Conservation (phyloP, 352 stramenopile genomes). For the Phytopythium aichiense region DNA sequence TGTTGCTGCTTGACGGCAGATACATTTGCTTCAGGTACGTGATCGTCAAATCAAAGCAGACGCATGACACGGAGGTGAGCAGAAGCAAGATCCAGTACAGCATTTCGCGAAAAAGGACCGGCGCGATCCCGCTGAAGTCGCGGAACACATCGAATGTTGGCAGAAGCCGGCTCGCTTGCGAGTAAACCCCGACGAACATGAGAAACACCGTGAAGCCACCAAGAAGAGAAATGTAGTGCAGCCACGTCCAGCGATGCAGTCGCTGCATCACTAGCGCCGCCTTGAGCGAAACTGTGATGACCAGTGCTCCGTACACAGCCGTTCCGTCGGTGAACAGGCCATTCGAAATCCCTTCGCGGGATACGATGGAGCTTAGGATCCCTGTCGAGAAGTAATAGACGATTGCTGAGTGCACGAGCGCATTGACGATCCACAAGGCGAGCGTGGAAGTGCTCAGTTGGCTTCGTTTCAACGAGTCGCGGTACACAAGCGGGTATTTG, state of each 20-base stretch:
- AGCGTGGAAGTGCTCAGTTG: conserved; percentile 60
- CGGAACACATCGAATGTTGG: conserved; percentile 68
- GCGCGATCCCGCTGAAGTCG: conserved; percentile 63
- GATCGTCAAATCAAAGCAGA: conserved; percentile 57
- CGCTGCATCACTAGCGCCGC: conserved; percentile 71
- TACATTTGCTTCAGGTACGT: conserved; percentile 85
- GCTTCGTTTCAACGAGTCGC: conserved; percentile 53
- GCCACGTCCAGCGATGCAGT: conserved; percentile 66
- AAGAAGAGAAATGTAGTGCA: conserved; percentile 70
- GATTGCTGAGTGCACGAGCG: conserved; percentile 65
- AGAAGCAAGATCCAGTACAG: conserved; percentile 66
- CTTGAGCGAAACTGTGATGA: conserved; percentile 76
- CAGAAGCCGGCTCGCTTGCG: conserved; percentile 54
- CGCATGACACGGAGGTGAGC: conserved; percentile 55
- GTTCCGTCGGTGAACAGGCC: conserved; percentile 72
- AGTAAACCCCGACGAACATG: conserved; percentile 69
- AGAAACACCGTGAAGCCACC: conserved; percentile 61
- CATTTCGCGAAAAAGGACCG: conserved; percentile 48
- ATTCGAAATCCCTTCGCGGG: conserved; percentile 35
- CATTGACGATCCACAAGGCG: conserved; percentile 66
- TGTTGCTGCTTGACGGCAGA: conserved; percentile 74
- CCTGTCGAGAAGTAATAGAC: conserved; percentile 68
- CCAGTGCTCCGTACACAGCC: conserved; percentile 72
- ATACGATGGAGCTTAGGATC: conserved; percentile 36
- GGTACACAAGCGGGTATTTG: conserved; percentile 77